Evolutionary conservation across 805 yeast species (phyloP), one percentile per base, ranked within the genome.

Genomic region (Candida tammaniensis): DNA sequence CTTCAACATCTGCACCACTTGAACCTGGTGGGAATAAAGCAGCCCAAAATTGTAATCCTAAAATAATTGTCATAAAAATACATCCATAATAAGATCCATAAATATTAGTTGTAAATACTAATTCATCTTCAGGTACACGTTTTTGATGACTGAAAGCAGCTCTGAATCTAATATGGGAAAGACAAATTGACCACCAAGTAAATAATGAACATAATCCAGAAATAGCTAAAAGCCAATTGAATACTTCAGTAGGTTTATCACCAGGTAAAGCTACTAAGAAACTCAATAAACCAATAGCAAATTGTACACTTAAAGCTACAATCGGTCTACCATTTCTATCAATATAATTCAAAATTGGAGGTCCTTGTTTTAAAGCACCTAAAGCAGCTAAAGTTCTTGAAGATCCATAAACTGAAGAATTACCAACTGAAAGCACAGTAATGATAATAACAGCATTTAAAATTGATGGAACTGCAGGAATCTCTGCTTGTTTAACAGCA

Each of bases 31-130:
- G 66, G 52, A 56, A 59, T 26, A 61, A 50, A 4, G 68, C 65
- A 14, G 61, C 64, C 66, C 64, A 64, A 39, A 62, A 58, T 43
- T 62, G 68, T 23, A 61, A 52, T 10, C 47, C 51, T 36, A 63
- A 45, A 24, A 60, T 52, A 25, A 58, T 44, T 3, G 44, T 13
- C 35, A 58, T 53, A 27, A 54, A 39, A 14, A 58, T 23, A 17
- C 58, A 40, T 12, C 62, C 64, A 43, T 54, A 61, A 43, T 54
- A 61, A 4, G 68, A 61, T 8, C 64, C 64, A 27, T 47, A 47
- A 12, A 50, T 46, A 9, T 43, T 48, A 2, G 52, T 20, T 34
- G 61, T 34, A 43, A 64, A 51, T n/a, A 50, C 54, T 34, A 64
- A 51, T 42, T 59, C 66, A 22, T 56, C 61, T 24, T 45, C 46